A percentile compares a stretch with the other conserved stretches of the same genome.
Conservation (phyloP, 768 basidiomycete genomes). For the Auricularia auricula-judae region DNA sequence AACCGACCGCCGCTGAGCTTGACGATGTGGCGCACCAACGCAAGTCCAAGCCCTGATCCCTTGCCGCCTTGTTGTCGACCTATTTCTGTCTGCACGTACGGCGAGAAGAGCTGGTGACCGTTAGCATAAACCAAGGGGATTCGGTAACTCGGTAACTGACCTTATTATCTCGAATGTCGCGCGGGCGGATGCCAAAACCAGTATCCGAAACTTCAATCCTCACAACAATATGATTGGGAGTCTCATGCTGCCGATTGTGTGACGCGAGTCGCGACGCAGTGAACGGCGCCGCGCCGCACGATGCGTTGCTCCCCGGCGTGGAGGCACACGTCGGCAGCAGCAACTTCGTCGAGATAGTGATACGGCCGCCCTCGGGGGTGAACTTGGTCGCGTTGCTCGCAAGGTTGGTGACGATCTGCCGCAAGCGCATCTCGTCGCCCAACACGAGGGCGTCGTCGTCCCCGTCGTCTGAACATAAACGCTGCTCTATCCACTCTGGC, state of each 20-base stretch:
- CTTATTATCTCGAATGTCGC: constrained; percentile 61
- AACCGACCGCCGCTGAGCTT: constrained; percentile 63
- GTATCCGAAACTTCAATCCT: constrained; percentile 79
- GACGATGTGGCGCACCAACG: constrained; percentile 70
- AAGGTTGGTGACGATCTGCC: constrained; percentile 77
- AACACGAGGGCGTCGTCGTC: constrained; percentile 59
- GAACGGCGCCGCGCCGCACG: neutral
- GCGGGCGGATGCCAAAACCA: constrained; percentile 47
- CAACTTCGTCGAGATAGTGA: constrained; percentile 54
- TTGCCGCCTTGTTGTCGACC: constrained; percentile 25
- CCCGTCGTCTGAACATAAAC: constrained; percentile 34
- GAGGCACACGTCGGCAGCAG: constrained; percentile 10
- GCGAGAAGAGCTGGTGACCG: constrained; percentile 28
- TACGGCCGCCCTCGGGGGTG: constrained; percentile 55
- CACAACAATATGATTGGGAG: constrained; percentile 47
- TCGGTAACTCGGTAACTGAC: neutral
- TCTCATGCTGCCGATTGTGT: neutral
- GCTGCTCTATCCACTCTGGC: constrained; percentile 27
- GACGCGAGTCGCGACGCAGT: neutral
- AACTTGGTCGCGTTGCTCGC: constrained; percentile 79
- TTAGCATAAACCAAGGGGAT: neutral
- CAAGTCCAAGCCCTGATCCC: constrained; percentile 61
- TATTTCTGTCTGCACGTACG: constrained; percentile 8
- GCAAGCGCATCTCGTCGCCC: constrained; percentile 72
- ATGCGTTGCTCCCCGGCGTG: neutral